A percentile compares a stretch with the other conserved stretches of the same genome.
Conservation (phyloP, 495 filamentous ascomycete species). For the Neurospora terricola region DNA sequence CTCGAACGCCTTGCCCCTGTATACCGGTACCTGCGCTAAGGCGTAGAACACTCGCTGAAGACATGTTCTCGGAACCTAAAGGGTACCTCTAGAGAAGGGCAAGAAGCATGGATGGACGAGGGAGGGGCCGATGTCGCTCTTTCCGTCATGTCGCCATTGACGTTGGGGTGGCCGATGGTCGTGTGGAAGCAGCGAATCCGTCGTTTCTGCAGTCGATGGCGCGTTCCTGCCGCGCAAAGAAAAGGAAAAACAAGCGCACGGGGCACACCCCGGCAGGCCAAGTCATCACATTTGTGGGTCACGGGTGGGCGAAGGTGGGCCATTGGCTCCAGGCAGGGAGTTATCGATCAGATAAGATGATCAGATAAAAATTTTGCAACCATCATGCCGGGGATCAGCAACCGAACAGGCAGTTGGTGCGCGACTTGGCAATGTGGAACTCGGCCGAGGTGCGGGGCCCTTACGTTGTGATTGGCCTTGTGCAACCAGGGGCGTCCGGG, state of each 20-base stretch:
- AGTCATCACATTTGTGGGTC: not conserved
- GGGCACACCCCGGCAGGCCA: not conserved
- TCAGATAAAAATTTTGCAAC: conserved; percentile 10
- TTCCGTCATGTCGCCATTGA: not conserved
- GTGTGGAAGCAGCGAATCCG: not conserved
- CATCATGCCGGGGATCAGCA: too few relatives aligned
- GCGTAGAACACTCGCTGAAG: not conserved
- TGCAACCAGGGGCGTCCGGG: not conserved
- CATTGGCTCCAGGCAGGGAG: not conserved
- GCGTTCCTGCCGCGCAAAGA: not conserved
- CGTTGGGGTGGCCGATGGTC: not conserved
- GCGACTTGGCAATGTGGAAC: not conserved
- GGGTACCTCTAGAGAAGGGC: not conserved
- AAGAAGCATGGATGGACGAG: not conserved
- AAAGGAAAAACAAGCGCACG: not conserved
- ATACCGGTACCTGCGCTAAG: not conserved
- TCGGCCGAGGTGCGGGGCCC: not conserved
- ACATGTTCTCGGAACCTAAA: not conserved
- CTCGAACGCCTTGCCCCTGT: not conserved
- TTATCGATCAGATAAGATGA: conserved; percentile 13
- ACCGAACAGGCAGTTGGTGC: not conserved
- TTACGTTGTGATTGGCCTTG: not conserved
- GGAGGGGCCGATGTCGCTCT: not conserved
- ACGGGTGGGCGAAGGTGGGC: not conserved
- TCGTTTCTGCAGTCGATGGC: not conserved